These are phyloP conservation scores for Platanthera guangdongensis DNA, from an alignment of 106 monocot genomes.

Conservation along the genomic window DNA sequence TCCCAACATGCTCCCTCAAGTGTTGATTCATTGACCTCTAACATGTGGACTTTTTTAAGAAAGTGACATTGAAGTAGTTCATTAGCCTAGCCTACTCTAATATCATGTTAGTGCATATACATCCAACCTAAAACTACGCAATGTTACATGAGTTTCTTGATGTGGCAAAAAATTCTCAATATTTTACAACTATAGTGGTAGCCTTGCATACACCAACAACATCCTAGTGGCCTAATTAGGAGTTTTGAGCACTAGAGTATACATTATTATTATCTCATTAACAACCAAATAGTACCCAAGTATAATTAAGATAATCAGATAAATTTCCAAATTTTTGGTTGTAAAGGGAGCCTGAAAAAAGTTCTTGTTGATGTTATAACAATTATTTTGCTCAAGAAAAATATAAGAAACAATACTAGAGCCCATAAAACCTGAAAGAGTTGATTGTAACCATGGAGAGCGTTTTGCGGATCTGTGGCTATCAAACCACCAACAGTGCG, in stretches of 20 bases:
- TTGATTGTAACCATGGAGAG: conserved; percentile 15
- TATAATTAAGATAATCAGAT: neutral
- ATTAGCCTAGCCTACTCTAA: too few species aligned
- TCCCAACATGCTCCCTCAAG: too few species aligned
- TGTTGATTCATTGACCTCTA: too few species aligned
- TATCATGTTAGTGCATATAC: too few species aligned
- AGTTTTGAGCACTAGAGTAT: neutral
- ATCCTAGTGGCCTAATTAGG: neutral
- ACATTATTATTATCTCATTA: neutral
- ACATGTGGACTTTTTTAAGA: too few species aligned
- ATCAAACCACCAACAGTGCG: conserved; percentile 12
- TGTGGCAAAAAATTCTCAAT: too few species aligned
- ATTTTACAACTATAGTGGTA: too few species aligned
- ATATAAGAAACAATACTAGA: neutral
- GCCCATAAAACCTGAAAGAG: conserved; percentile 11
- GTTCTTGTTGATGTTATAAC: neutral
- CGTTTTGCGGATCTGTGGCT: conserved; percentile 13
- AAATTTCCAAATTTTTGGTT: neutral
- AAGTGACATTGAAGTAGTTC: too few species aligned
- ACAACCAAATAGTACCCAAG: neutral
- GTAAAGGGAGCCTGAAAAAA: neutral
- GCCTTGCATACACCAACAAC: too few species aligned
- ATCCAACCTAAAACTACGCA: too few species aligned
- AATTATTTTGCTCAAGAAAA: neutral
- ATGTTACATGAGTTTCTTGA: too few species aligned